Percentiles rank a stretch among this genome's conserved stretches.
phyloP scores from a whole-genome alignment of 176 grass and related monocot genomes.

The Eragrostis curvula region DNA sequence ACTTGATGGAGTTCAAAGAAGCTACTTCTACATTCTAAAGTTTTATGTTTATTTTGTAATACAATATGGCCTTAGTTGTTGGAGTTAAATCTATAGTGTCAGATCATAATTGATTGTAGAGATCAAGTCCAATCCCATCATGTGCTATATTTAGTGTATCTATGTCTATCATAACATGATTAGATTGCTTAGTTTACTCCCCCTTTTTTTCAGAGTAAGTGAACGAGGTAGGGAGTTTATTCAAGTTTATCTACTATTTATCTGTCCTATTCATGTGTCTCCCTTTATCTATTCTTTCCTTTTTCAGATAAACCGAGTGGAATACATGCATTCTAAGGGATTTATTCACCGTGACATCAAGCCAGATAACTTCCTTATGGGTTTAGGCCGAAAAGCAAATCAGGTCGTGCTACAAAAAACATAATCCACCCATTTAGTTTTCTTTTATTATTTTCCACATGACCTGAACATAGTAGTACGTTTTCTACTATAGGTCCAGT shows the following conservation, averaged over 20 bases:
- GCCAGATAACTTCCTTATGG: slow-evolving; percentile 92
- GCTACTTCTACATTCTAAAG: background rate
- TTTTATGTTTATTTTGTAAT: background rate
- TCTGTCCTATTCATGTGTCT: background rate
- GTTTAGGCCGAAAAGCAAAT: slow-evolving; percentile 85
- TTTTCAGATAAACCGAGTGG: slow-evolving; percentile 84
- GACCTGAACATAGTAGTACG: background rate
- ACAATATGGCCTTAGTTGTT: background rate
- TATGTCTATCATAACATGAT: background rate
- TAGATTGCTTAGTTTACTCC: background rate
- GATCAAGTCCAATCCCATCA: background rate
- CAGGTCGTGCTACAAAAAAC: slow-evolving; percentile 58
- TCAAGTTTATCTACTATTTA: slow-evolving; percentile 16
- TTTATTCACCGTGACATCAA: slow-evolving; percentile 98
- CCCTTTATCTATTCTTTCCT: background rate
- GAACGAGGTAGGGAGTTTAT: background rate
- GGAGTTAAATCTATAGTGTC: background rate
- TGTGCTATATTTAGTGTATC: background rate
- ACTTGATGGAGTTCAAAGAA: slow-evolving; percentile 4
- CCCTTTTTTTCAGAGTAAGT: background rate
- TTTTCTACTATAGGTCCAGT: slow-evolving; percentile 5
- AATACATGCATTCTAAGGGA: slow-evolving; percentile 94
- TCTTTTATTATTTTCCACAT: slow-evolving; percentile 13
- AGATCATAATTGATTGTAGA: background rate
- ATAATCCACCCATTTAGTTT: background rate